phyloP scores from a whole-genome alignment of 2,329 filamentous ascomycete species.

The Penicillium sp. region DNA sequence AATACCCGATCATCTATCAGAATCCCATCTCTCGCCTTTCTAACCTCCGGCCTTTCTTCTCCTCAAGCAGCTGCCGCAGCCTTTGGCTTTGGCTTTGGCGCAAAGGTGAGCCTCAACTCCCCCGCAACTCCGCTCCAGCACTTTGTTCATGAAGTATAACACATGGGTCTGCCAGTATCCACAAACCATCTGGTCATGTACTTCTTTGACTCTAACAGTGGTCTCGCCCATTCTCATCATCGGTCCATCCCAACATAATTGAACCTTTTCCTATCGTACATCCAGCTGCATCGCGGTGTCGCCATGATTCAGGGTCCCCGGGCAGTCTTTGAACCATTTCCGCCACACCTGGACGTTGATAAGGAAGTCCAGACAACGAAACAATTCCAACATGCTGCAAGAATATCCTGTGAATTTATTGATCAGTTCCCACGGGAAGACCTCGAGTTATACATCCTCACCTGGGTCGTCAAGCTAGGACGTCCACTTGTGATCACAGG shows the following conservation, averaged over 20 bases:
- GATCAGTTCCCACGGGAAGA: slow-evolving; percentile 72
- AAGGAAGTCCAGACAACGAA: slow-evolving; percentile 73
- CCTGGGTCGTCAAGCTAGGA: slow-evolving; percentile 81
- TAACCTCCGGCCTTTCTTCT: too few relatives aligned
- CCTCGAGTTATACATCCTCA: slow-evolving; percentile 81
- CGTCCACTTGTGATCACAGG: slow-evolving; percentile 90
- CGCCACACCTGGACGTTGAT: slow-evolving; percentile 78
- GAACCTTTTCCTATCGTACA: not conserved
- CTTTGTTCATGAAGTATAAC: not conserved
- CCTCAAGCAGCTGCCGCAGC: not conserved
- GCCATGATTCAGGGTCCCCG: slow-evolving; percentile 55
- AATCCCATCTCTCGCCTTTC: not conserved
- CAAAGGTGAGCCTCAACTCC: slow-evolving; percentile 1
- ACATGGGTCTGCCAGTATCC: not conserved
- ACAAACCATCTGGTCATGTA: not conserved
- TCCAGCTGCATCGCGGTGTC: not conserved
- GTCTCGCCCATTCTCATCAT: not conserved
- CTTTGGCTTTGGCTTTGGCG: not conserved
- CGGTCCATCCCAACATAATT: not conserved
- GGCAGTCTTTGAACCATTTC: slow-evolving; percentile 81
- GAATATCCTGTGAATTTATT: slow-evolving; percentile 78
- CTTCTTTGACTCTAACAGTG: not conserved
- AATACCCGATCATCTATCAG: not conserved
- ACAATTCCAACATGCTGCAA: slow-evolving; percentile 85
- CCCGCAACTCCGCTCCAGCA: not conserved